These are phyloP conservation scores for Metarhizium humberi DNA, from an alignment of 2,329 filamentous ascomycete species.

Conservation along the genomic window DNA sequence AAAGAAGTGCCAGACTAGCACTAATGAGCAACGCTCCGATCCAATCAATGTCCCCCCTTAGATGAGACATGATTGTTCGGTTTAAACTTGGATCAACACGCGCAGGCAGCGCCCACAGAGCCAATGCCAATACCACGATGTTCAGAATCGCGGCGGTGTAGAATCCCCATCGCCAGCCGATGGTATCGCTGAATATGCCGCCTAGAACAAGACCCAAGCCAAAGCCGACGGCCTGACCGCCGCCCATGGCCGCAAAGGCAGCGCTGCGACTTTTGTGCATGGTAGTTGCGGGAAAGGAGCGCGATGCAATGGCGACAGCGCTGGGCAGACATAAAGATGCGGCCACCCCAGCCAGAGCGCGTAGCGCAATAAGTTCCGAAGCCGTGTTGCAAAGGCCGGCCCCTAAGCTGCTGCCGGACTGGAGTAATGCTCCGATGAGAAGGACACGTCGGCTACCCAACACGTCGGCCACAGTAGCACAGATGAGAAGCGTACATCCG, in stretches of 20 bases:
- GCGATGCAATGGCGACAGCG: conserved; percentile 14
- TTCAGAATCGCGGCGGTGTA: conserved; percentile 15
- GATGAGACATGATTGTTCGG: no score
- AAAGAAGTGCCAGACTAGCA: no score
- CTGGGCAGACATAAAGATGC: conserved; percentile 15
- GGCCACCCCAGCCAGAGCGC: conserved; percentile 18
- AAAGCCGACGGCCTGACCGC: no score
- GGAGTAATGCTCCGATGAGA: no score
- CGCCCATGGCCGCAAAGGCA: no score
- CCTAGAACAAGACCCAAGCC: no score
- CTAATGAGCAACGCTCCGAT: no score
- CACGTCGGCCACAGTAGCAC: conserved; percentile 2
- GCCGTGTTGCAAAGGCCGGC: no score
- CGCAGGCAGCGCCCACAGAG: conserved; percentile 29
- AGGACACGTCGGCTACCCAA: conserved; percentile 1
- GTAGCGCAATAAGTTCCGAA: conserved; percentile 5
- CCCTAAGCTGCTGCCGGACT: no score
- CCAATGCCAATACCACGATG: conserved; percentile 1
- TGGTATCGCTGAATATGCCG: conserved; percentile 14
- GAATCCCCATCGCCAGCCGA: conserved; percentile 32
- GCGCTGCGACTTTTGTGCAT: background rate
- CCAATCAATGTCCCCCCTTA: no score
- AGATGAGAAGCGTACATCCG: conserved; percentile 5
- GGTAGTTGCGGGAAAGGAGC: background rate
- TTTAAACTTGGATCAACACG: no score